Percentiles rank a stretch among this genome's conserved stretches.
These are phyloP conservation scores for Amesomyces nigricolor DNA, from an alignment of 2,329 filamentous ascomycete genomes.

Conservation along the genomic window DNA sequence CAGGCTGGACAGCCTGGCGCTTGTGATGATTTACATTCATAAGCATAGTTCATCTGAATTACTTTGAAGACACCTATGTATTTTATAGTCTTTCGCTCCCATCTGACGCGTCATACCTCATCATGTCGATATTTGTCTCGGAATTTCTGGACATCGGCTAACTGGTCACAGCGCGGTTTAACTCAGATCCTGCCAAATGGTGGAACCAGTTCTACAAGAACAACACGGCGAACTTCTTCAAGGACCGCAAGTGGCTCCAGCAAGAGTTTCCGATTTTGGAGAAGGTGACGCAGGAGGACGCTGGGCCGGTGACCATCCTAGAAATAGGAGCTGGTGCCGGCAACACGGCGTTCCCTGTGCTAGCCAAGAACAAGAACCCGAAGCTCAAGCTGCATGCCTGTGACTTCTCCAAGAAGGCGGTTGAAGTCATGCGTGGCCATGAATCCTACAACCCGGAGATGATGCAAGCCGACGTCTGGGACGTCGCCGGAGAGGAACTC, in stretches of 20 bases:
- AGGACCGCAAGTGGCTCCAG: slow-evolving; percentile 93
- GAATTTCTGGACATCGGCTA: slow-evolving; percentile 30
- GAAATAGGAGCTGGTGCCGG: slow-evolving; percentile 94
- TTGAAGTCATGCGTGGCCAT: slow-evolving; percentile 82
- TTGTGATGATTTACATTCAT: slow-evolving; percentile 48
- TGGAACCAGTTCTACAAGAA: slow-evolving; percentile 99
- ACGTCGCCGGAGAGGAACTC: slow-evolving; percentile 66
- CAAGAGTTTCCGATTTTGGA: slow-evolving; percentile 92
- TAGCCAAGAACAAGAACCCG: slow-evolving; percentile 77
- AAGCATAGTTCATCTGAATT: slow-evolving; percentile 70
- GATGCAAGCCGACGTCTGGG: slow-evolving; percentile 93
- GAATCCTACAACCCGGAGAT: slow-evolving; percentile 65
- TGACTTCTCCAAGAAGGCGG: slow-evolving; percentile 92
- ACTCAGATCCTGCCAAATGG: slow-evolving; percentile 85
- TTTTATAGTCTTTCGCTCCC: slow-evolving; percentile 65
- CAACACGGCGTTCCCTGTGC: slow-evolving; percentile 90
- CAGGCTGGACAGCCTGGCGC: slow-evolving; percentile 20
- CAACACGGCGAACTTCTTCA: slow-evolving; percentile 97
- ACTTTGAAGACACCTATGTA: slow-evolving; percentile 55
- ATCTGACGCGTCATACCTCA: slow-evolving; percentile 47
- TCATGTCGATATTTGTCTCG: slow-evolving; percentile 9
- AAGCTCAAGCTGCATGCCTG: slow-evolving; percentile 82
- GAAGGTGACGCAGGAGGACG: slow-evolving; percentile 64
- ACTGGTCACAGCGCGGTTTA: slow-evolving; percentile 65
- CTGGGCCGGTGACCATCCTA: slow-evolving; percentile 65